phyloP scores from a whole-genome alignment of 2,329 filamentous ascomycete species.

The Lasiodiplodia hormozganensis region DNA sequence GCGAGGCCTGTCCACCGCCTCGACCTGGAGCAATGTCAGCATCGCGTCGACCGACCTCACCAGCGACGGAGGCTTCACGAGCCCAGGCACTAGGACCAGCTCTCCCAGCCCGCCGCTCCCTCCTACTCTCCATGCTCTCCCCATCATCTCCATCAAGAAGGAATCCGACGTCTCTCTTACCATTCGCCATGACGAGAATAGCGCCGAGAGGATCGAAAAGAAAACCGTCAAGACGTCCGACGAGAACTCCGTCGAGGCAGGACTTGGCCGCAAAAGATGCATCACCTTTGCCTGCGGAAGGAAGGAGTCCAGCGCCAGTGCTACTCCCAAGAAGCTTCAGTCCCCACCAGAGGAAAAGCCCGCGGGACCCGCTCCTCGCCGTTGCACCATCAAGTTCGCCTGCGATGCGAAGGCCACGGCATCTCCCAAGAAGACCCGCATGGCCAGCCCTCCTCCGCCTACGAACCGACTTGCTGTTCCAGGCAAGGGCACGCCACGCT shows the following conservation, averaged over 20 bases:
- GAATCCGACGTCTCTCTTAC: constrained; percentile 45
- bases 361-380: constrained; percentile 56
- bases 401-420: constrained; percentile 63
- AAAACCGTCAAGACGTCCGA: constrained; percentile 41
- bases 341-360: constrained; percentile 32
- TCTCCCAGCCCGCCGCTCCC: constrained; percentile 88
- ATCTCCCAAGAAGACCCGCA: constrained; percentile 40
- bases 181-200: constrained; percentile 46
- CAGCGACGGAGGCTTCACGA: constrained; percentile 92
- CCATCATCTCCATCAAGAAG: constrained; percentile 46
- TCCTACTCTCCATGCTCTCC: constrained; percentile 54
- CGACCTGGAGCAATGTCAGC: constrained; percentile 81
- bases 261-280: constrained; percentile 78
- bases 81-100: constrained; percentile 78
- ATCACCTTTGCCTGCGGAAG: constrained; percentile 87
- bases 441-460: constrained; percentile 51
- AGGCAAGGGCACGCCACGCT: constrained; percentile 39
- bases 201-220: constrained; percentile 33
- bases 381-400: constrained; percentile 75
- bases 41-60: constrained; percentile 87
- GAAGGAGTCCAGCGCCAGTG: constrained; percentile 55
- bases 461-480: constrained; percentile 38
- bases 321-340: constrained; percentile 39
- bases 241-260: constrained; percentile 68
- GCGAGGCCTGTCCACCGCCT: constrained; percentile 61